These are phyloP conservation scores for Xanthoconium purpureum DNA, from an alignment of 768 basidiomycete species.

Conservation along the genomic window DNA sequence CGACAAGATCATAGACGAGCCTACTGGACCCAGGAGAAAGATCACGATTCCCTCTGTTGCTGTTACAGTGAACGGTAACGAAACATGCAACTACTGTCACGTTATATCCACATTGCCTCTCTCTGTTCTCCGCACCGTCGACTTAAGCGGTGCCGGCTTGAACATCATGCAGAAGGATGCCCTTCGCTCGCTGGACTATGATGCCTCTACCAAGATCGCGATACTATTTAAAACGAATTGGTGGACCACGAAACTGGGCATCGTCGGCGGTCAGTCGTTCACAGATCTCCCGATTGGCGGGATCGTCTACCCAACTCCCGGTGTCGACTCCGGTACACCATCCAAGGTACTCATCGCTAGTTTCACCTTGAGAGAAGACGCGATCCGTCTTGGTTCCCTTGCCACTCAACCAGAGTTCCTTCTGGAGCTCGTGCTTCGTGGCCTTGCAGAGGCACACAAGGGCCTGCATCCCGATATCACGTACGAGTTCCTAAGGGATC, in stretches of 20 bases:
- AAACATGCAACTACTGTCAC: constrained; percentile 9
- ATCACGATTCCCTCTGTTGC: background rate
- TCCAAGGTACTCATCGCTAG: constrained; percentile 11
- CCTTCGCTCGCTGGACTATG: background rate
- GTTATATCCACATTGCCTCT: constrained; percentile 9
- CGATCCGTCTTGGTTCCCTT: background rate
- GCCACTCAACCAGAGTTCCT: background rate
- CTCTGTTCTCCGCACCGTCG: constrained; percentile 1
- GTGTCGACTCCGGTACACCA: constrained; percentile 6
- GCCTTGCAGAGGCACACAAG: constrained; percentile 8
- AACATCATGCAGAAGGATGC: constrained; percentile 7
- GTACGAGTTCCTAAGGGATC: background rate
- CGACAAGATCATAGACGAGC: background rate
- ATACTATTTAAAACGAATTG: constrained; percentile 12
- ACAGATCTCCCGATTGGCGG: constrained; percentile 9
- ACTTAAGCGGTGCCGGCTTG: constrained; percentile 4
- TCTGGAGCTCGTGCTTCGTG: constrained; percentile 3
- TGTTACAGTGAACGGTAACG: constrained; percentile 3
- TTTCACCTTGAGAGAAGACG: background rate
- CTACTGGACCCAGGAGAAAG: background rate
- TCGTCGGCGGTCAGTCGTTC: constrained; percentile 8
- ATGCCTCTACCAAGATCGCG: background rate
- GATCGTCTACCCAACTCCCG: constrained; percentile 9
- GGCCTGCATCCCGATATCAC: constrained; percentile 4
- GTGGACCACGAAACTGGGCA: constrained; percentile 12